Conservation (phyloP, 2,329 filamentous ascomycete genomes). For the Canariomyces notabilis region DNA sequence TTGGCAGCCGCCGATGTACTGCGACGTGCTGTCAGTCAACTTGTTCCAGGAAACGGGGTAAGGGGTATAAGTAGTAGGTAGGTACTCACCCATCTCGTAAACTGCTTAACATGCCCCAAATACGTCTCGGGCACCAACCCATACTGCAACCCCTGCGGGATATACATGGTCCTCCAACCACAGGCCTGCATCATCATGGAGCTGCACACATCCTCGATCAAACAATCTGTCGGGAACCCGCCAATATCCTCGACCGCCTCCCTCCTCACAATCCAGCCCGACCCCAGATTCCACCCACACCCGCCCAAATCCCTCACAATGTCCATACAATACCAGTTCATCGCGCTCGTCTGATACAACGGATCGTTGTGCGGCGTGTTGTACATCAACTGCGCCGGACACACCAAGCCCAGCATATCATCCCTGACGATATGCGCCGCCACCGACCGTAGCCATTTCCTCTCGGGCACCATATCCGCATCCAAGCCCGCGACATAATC, state of each 20-base stretch:
- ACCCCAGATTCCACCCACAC: slow-evolving; percentile 57
- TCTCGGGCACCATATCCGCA: slow-evolving; percentile 64
- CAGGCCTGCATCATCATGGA: slow-evolving; percentile 54
- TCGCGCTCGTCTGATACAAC: no score
- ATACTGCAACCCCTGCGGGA: slow-evolving; percentile 56
- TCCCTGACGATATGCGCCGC: slow-evolving; percentile 57
- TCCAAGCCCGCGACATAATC: slow-evolving; percentile 60
- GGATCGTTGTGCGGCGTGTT: no score
- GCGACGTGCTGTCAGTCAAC: no score
- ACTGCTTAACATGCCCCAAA: slow-evolving; percentile 51
- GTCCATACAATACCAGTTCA: no score
- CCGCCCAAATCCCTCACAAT: no score
- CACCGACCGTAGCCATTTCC: slow-evolving; percentile 53
- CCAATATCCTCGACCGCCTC: slow-evolving; percentile 56
- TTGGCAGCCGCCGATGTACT: slow-evolving; percentile 24
- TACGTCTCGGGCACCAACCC: slow-evolving; percentile 56
- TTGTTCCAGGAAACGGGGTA: no score
- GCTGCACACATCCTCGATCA: slow-evolving; percentile 57
- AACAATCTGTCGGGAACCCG: slow-evolving; percentile 54
- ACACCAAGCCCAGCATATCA: slow-evolving; percentile 53
- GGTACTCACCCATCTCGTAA: slow-evolving; percentile 43
- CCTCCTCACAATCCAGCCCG: slow-evolving; percentile 56
- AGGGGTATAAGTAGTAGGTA: no score
- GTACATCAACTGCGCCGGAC: slow-evolving; percentile 55
- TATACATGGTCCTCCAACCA: slow-evolving; percentile 58